A percentile compares a stretch with the other conserved stretches of the same genome.
phyloP scores from a whole-genome alignment of 345 rosid genomes.

The Arabidopsis arenosa region DNA sequence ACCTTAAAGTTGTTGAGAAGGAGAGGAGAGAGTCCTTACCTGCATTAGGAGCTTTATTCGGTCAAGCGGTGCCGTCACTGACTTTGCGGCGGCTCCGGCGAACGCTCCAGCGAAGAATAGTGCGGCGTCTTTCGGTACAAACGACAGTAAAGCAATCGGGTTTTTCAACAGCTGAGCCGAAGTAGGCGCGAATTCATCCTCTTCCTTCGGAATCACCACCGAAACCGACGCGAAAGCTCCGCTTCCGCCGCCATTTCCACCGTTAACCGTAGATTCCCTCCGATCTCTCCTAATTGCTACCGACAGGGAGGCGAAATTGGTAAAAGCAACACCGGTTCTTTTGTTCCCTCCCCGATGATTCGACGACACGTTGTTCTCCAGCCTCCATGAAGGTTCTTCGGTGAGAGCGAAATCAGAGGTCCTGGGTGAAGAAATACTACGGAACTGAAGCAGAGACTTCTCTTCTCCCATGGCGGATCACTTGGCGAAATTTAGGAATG shows the following conservation, averaged over 20 bases:
- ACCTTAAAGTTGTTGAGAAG: slow-evolving; percentile 44
- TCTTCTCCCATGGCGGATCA: slow-evolving; percentile 58
- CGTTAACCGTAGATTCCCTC: slow-evolving; percentile 11
- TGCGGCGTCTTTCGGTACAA: slow-evolving; percentile 69
- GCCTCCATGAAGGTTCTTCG: slow-evolving; percentile 39
- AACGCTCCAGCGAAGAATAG: slow-evolving; percentile 80
- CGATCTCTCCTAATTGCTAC: slow-evolving; percentile 31
- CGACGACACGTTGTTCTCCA: slow-evolving; percentile 42
- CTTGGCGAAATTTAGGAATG: not conserved
- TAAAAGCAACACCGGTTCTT: slow-evolving; percentile 6
- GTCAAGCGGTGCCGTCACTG: slow-evolving; percentile 95
- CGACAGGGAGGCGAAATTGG: slow-evolving; percentile 40
- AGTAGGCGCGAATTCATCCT: slow-evolving; percentile 61
- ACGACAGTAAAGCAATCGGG: slow-evolving; percentile 69
- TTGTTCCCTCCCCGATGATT: not conserved
- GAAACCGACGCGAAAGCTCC: slow-evolving; percentile 65
- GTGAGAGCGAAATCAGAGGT: slow-evolving; percentile 46
- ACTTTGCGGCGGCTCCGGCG: slow-evolving; percentile 90
- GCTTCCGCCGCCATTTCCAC: slow-evolving; percentile 1
- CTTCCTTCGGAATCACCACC: slow-evolving; percentile 45
- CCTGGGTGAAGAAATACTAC: slow-evolving; percentile 51
- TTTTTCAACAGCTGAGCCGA: slow-evolving; percentile 71
- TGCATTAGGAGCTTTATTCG: slow-evolving; percentile 93
- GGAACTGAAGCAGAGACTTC: slow-evolving; percentile 47
- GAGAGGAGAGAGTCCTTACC: slow-evolving; percentile 46